phyloP scores from a whole-genome alignment of 2,329 filamentous ascomycete species.

The Neoascochyta sp. region DNA sequence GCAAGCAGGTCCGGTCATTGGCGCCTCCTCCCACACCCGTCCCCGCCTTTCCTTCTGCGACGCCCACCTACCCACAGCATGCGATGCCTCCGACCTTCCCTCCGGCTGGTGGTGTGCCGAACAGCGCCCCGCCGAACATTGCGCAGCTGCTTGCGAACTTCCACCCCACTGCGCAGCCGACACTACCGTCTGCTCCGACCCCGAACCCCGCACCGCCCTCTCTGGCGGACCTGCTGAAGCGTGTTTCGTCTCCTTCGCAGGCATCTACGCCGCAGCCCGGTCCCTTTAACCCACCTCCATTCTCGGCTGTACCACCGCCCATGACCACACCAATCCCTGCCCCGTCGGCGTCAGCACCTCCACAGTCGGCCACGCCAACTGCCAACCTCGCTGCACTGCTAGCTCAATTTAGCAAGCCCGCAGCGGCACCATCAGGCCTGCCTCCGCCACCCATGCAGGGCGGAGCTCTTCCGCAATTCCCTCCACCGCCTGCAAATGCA shows the following conservation, averaged over 20 bases:
- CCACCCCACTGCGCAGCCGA: slow-evolving; percentile 16
- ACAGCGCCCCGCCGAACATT: slow-evolving; percentile 23
- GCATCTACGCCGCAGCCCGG: slow-evolving; percentile 20
- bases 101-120: slow-evolving; percentile 14
- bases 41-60: slow-evolving; percentile 34
- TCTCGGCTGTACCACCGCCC: slow-evolving; percentile 19
- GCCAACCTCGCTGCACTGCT: slow-evolving; percentile 32
- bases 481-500: slow-evolving; percentile 11
- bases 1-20: slow-evolving; percentile 77
- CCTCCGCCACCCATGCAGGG: slow-evolving; percentile 17
- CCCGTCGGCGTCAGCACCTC: slow-evolving; percentile 22
- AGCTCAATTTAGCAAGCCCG: slow-evolving; percentile 29
- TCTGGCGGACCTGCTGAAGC: slow-evolving; percentile 29
- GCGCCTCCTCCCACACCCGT: slow-evolving; percentile 55
- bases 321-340: slow-evolving; percentile 20
- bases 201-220: slow-evolving; percentile 22
- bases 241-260: slow-evolving; percentile 27
- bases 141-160: slow-evolving; percentile 30
- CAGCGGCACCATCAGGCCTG: slow-evolving; percentile 13
- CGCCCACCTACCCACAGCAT: slow-evolving; percentile 28
- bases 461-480: slow-evolving; percentile 16
- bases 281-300: slow-evolving; percentile 29
- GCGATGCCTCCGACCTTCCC: slow-evolving; percentile 14
- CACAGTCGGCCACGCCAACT: slow-evolving; percentile 23
- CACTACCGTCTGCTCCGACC: slow-evolving; percentile 17